These are phyloP conservation scores for Hericium coralloides DNA, from an alignment of 768 basidiomycete species.

Conservation along the genomic window DNA sequence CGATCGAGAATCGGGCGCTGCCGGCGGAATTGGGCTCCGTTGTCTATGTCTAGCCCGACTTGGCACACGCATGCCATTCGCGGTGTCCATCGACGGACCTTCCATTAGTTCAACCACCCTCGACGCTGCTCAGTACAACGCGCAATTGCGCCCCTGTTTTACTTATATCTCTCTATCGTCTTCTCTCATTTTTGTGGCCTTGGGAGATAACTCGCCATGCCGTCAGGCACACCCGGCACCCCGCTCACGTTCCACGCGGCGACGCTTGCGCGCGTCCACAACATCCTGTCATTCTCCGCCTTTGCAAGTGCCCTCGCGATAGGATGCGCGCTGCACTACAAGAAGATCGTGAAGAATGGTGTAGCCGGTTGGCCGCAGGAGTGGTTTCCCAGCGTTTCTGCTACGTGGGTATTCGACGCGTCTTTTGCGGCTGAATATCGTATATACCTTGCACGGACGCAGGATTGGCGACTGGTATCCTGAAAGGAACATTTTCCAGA, in stretches of 20 bases:
- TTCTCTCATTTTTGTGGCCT: too few relatives aligned
- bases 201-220: not conserved
- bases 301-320: constrained; percentile 57
- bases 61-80: too few relatives aligned
- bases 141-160: too few relatives aligned
- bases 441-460: not conserved
- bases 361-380: constrained; percentile 79
- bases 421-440: not conserved
- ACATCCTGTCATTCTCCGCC: constrained; percentile 52
- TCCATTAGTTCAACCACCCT: too few relatives aligned
- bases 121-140: too few relatives aligned
- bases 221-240: not conserved
- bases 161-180: too few relatives aligned
- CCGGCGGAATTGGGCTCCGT: too few relatives aligned
- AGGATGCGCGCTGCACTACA: constrained; percentile 66
- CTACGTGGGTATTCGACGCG: constrained; percentile 43
- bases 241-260: constrained; percentile 33
- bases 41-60: too few relatives aligned
- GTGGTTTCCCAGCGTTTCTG: constrained; percentile 88
- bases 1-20: too few relatives aligned
- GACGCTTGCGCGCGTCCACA: constrained; percentile 55
- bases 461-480: constrained; percentile 92
- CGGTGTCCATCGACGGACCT: too few relatives aligned
- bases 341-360: constrained; percentile 78
- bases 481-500: constrained; percentile 77